A percentile compares a stretch with the other conserved stretches of the same genome.
Conservation (phyloP, 2,329 filamentous ascomycete genomes). For the Penicillium sp. region DNA sequence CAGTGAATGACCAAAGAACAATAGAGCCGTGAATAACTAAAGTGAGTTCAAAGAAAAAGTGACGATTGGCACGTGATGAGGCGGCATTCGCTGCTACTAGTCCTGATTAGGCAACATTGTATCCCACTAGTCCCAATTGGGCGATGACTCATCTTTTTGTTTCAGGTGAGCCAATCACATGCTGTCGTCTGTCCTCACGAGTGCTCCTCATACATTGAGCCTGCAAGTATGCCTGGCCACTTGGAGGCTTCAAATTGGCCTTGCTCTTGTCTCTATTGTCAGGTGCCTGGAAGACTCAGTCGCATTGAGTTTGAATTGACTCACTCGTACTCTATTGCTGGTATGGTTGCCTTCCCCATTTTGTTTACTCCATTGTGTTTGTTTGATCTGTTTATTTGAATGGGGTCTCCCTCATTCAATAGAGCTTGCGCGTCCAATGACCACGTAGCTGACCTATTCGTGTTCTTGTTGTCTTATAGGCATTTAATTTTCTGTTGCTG, state of each 20-base stretch:
- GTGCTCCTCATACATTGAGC: constrained; percentile 22
- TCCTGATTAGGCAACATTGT: background rate
- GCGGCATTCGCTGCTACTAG: constrained; percentile 2
- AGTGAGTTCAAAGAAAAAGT: constrained; percentile 30
- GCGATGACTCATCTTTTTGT: constrained; percentile 15
- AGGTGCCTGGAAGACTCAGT: background rate
- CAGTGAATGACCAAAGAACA: constrained; percentile 13
- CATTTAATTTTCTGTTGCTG: constrained; percentile 4
- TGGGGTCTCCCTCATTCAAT: background rate
- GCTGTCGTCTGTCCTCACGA: constrained; percentile 35
- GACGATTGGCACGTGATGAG: constrained; percentile 30
- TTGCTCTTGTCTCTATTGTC: constrained; percentile 2
- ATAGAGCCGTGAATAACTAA: constrained; percentile 8
- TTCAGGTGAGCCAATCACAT: constrained; percentile 27
- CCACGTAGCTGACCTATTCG: constrained; percentile 17
- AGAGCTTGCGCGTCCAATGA: constrained; percentile 18
- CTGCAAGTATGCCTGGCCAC: constrained; percentile 7
- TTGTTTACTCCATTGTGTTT: background rate
- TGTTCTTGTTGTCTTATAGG: constrained; percentile 12
- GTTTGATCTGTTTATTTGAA: background rate
- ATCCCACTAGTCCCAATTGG: background rate
- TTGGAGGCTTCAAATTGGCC: constrained; percentile 4
- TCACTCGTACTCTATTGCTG: background rate
- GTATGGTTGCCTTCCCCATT: background rate
- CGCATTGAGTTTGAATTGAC: constrained; percentile 16